A percentile compares a stretch with the other conserved stretches of the same genome.
These are phyloP conservation scores for Zymoseptoria brevis DNA, from an alignment of 2,329 filamentous ascomycete genomes.

Conservation along the genomic window DNA sequence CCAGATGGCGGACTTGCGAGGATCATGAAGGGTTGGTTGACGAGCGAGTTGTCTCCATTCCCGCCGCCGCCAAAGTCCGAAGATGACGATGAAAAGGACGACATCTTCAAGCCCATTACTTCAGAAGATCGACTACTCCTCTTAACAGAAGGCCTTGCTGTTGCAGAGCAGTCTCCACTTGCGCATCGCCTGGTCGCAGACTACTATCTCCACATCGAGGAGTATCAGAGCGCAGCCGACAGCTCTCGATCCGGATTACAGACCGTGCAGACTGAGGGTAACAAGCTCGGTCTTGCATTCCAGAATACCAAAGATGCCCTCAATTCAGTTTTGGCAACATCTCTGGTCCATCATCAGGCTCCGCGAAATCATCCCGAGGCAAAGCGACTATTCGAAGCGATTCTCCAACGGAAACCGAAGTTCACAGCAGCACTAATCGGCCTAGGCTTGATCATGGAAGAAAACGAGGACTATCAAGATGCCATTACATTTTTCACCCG, in stretches of 20 bases:
- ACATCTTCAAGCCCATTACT: slow-evolving; percentile 45
- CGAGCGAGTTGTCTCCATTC: slow-evolving; percentile 77
- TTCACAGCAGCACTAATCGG: slow-evolving; percentile 80
- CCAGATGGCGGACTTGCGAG: slow-evolving; percentile 75
- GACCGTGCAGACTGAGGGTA: slow-evolving; percentile 52
- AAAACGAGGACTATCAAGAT: slow-evolving; percentile 78
- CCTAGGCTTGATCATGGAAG: slow-evolving; percentile 83
- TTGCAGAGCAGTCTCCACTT: slow-evolving; percentile 58
- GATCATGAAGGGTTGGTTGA: slow-evolving; percentile 72
- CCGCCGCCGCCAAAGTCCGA: slow-evolving; percentile 51
- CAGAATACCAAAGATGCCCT: slow-evolving; percentile 65
- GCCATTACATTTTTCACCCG: slow-evolving; percentile 74
- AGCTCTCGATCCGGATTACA: slow-evolving; percentile 66
- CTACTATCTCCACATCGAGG: slow-evolving; percentile 77
- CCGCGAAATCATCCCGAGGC: slow-evolving; percentile 86
- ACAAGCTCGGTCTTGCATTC: slow-evolving; percentile 61
- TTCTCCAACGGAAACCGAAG: slow-evolving; percentile 65
- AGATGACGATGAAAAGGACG: slow-evolving; percentile 37
- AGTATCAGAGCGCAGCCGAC: slow-evolving; percentile 74
- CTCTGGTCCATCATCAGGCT: slow-evolving; percentile 81
- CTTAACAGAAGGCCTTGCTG: slow-evolving; percentile 55
- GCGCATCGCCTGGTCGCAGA: slow-evolving; percentile 76
- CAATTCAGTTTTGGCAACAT: slow-evolving; percentile 72
- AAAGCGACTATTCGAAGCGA: slow-evolving; percentile 72
- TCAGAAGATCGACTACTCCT: slow-evolving; percentile 73